Conservation (phyloP, 768 basidiomycete species). For the Boletus edulis region DNA sequence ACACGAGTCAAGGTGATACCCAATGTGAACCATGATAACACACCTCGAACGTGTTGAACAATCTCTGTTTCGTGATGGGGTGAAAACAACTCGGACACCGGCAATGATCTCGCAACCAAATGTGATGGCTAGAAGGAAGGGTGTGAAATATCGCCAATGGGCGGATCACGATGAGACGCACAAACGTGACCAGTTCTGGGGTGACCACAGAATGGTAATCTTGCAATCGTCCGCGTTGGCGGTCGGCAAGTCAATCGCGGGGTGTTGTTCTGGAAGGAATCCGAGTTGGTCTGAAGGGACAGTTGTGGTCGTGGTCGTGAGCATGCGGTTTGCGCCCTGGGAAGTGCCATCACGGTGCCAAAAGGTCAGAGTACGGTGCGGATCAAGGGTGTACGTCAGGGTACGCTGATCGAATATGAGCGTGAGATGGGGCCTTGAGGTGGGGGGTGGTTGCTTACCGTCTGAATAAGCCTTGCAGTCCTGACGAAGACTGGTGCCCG, state of each 20-base stretch:
- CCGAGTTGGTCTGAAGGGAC: slow-evolving; percentile 31
- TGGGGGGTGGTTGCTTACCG: too few species aligned
- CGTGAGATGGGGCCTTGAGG: neutral
- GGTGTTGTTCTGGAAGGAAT: slow-evolving; percentile 16
- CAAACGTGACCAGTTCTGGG: slow-evolving; percentile 74
- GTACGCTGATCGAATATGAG: neutral
- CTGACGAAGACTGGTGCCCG: neutral
- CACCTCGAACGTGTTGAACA: slow-evolving; percentile 83
- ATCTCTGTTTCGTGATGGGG: slow-evolving; percentile 82
- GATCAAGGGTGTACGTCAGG: neutral
- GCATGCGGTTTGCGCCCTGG: slow-evolving; percentile 1
- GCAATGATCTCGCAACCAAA: slow-evolving; percentile 93
- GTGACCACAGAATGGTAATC: slow-evolving; percentile 73
- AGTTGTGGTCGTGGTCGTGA: neutral
- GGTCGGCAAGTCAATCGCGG: slow-evolving; percentile 42
- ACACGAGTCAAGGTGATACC: neutral
- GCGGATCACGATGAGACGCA: slow-evolving; percentile 37
- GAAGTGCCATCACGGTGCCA: neutral
- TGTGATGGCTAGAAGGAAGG: slow-evolving; percentile 66
- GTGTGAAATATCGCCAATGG: neutral
- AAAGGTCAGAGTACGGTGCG: neutral
- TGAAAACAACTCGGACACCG: slow-evolving; percentile 87
- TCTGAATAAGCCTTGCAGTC: neutral
- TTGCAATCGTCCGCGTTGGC: slow-evolving; percentile 55
- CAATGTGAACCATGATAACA: slow-evolving; percentile 6